A percentile compares a stretch with the other conserved stretches of the same genome.
phyloP scores from a whole-genome alignment of 2,329 filamentous ascomycete species.

The Coniosporium tulheliwenetii region DNA sequence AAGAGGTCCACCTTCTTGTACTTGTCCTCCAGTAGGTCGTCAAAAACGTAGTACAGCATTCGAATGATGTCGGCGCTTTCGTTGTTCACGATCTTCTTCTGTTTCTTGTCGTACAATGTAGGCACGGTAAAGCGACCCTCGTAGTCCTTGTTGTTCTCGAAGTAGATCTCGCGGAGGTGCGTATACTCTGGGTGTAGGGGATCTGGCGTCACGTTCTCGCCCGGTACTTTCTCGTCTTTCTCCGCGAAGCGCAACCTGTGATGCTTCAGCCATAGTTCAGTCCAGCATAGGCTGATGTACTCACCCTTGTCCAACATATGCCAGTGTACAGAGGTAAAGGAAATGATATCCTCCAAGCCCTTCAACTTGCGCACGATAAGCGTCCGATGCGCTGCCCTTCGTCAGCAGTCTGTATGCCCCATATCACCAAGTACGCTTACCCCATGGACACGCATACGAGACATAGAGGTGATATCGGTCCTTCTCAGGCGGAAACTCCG shows the following conservation, averaged over 20 bases:
- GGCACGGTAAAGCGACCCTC: conserved; percentile 75
- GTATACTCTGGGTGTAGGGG: conserved; percentile 53
- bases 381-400: conserved; percentile 55
- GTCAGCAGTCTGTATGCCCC: not conserved
- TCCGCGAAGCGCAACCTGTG: conserved; percentile 67
- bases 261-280: not conserved
- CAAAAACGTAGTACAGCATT: conserved; percentile 74
- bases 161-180: conserved; percentile 67
- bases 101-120: conserved; percentile 66
- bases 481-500: conserved; percentile 71
- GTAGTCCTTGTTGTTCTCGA: conserved; percentile 56
- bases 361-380: conserved; percentile 83
- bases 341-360: conserved; percentile 73
- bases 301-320: conserved; percentile 55
- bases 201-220: conserved; percentile 41
- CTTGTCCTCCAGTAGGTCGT: conserved; percentile 34
- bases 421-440: conserved; percentile 16
- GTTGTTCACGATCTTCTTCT: conserved; percentile 69
- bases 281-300: conserved; percentile 7
- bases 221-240: conserved; percentile 41
- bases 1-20: conserved; percentile 28
- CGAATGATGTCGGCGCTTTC: conserved; percentile 86
- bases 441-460: conserved; percentile 89
- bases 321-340: conserved; percentile 79
- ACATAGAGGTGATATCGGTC: conserved; percentile 90